Base-by-base conservation (phyloP, 768 basidiomycete species). In the Lentinula boryana region DNA sequence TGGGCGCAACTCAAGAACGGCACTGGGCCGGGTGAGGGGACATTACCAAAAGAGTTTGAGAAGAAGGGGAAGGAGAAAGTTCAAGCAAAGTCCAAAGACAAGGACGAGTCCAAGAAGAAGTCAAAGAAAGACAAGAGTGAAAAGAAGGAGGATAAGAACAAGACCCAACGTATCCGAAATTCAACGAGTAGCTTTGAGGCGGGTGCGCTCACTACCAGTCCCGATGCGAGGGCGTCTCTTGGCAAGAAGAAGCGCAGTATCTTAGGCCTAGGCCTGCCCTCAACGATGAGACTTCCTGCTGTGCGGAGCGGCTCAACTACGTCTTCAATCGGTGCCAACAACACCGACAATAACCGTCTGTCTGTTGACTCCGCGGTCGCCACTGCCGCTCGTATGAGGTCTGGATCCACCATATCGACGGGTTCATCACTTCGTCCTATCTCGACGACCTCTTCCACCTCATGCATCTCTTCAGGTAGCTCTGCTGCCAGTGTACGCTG, bases 141-240 rank as follows among this genome's bases (percentile, higher is more conserved):
- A 60, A 65, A 70, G 51, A 68, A 69, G 64, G 67, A 71, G 68
- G 60, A 65, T 72, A 71, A 66, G 61, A 61, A 66, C 48, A 66
- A 67, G 54, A 68, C 31, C 44, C 67, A 70, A 70, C 75, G 74
- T 7, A 67, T 75, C 7, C 79, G 84, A 21, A 71, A 76, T 63
- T 87, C 86, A 1, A 77, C 81, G 2, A 84, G 84, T 69, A 85
- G 83, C 66, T 90, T 89, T 65, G 89, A 90, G 68, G 80, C 81
- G 0, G 88, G 88, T n/a, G 72, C 76, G 4, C 75, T 82, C 63
- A 80, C 74, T 56, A 71, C 75, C 8, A 74, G 72, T 41, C 73
- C 74, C 21, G 65, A 64, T 27, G 69, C 64, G 2, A 68, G 64
- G n/a, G 60, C 70, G 32, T 75, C 78, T 2, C 75, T 81, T 0